Percentiles rank a stretch among this genome's conserved stretches.
Conservation (phyloP, 345 rosid species). For the Eucalyptus cloeziana region DNA sequence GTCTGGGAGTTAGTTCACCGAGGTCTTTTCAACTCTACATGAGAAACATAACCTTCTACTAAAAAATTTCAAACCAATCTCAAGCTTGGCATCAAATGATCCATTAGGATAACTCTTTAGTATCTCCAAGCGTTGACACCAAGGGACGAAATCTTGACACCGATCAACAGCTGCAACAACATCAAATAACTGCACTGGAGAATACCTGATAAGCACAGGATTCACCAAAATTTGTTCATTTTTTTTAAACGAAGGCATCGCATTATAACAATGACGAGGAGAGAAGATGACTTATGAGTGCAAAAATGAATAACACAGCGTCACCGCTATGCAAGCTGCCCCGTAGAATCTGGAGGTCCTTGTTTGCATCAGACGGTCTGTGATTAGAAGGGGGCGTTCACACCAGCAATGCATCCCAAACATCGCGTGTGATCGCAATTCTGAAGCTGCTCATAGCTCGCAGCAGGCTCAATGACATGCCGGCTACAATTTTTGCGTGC, state of each 20-base stretch:
- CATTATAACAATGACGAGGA: neutral
- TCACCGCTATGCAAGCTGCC: neutral
- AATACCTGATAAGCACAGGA: slow-evolving; percentile 32
- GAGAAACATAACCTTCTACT: slow-evolving; percentile 88
- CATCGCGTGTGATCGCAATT: slow-evolving; percentile 20
- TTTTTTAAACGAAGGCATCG: neutral
- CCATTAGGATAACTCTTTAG: slow-evolving; percentile 63
- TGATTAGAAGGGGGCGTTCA: slow-evolving; percentile 8
- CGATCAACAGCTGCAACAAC: slow-evolving; percentile 94
- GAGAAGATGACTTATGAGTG: neutral
- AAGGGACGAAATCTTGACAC: slow-evolving; percentile 90
- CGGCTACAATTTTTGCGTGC: slow-evolving; percentile 17
- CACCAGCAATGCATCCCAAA: slow-evolving; percentile 19
- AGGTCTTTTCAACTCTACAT: slow-evolving; percentile 58
- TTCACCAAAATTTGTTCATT: neutral
- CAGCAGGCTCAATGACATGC: slow-evolving; percentile 5
- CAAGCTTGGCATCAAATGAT: slow-evolving; percentile 85
- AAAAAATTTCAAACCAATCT: slow-evolving; percentile 87
- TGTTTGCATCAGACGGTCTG: neutral
- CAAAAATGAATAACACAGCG: neutral
- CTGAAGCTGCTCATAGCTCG: neutral
- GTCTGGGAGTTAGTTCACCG: slow-evolving; percentile 24
- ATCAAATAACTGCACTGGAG: slow-evolving; percentile 80
- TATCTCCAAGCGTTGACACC: slow-evolving; percentile 95
- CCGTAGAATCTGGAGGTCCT: neutral